Conservation (phyloP, 208 protist genomes). For the Acanthamoeba sp. region DNA sequence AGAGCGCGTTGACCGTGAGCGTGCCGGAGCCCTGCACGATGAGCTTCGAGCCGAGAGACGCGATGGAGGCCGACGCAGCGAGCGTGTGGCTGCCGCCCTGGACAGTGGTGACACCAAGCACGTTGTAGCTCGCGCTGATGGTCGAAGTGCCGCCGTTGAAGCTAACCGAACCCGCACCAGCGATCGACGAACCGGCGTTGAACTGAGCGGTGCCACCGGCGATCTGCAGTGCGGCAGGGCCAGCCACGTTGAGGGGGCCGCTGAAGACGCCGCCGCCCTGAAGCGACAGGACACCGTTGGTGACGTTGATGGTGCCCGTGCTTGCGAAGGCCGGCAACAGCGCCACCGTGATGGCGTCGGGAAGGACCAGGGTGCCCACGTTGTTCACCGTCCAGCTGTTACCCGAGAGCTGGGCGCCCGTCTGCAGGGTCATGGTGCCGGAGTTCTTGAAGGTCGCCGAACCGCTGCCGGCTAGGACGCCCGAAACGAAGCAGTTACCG, state of each 20-base stretch:
- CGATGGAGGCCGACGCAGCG: conserved; percentile 13
- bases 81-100: conserved; percentile 57
- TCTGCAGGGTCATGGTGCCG: not conserved
- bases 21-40: conserved; percentile 20
- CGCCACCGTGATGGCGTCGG: not conserved
- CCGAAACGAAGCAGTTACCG: conserved; percentile 31
- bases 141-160: conserved; percentile 26
- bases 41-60: not conserved
- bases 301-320: conserved; percentile 57
- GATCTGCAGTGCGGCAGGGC: not conserved
- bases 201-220: conserved; percentile 19
- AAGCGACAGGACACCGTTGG: not conserved
- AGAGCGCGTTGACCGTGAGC: conserved; percentile 62
- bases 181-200: conserved; percentile 15
- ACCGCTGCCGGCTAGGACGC: not conserved
- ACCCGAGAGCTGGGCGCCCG: not conserved
- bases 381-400: conserved; percentile 34
- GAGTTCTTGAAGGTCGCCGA: conserved; percentile 44
- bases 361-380: not conserved
- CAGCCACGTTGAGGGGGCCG: conserved; percentile 49
- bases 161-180: not conserved
- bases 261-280: conserved; percentile 36
- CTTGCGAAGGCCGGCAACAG: not conserved
- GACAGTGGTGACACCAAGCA: conserved; percentile 42
- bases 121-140: conserved; percentile 4